Percentiles rank a stretch among this genome's conserved stretches.
These are phyloP conservation scores for Saturnispora besseyi DNA, from an alignment of 805 yeast species.

Conservation along the genomic window DNA sequence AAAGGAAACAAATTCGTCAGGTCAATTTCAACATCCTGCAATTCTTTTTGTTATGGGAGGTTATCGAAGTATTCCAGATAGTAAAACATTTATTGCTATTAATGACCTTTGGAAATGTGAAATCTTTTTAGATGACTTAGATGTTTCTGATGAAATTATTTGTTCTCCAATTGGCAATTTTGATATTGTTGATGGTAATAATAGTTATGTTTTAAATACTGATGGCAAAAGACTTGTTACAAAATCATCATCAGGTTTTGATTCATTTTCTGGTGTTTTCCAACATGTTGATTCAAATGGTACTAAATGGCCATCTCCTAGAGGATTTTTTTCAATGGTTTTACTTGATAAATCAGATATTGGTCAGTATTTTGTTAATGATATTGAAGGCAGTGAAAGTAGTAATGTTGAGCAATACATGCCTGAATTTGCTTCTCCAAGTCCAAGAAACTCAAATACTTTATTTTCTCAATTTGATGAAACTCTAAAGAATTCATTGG, in stretches of 20 bases:
- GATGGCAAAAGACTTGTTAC: conserved; percentile 13
- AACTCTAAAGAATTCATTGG: not conserved
- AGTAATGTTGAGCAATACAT: not conserved
- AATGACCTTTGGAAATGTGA: conserved; percentile 29
- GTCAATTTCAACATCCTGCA: conserved; percentile 21
- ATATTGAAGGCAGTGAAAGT: not conserved
- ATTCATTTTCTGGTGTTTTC: conserved; percentile 20
- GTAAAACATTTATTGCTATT: conserved; percentile 23
- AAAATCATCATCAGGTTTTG: not conserved
- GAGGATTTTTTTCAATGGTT: conserved; percentile 22
- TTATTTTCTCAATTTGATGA: not conserved
- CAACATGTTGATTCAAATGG: conserved; percentile 14
- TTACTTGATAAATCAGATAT: conserved; percentile 16
- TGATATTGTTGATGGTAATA: conserved; percentile 16
- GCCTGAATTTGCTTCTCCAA: not conserved
- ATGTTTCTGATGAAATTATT: conserved; percentile 24
- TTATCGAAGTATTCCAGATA: conserved; percentile 28
- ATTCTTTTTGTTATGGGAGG: conserved; percentile 42
- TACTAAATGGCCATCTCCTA: conserved; percentile 25
- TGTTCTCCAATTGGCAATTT: conserved; percentile 27
- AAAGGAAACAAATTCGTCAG: not conserved
- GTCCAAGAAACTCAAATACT: not conserved
- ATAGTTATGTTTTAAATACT: conserved; percentile 15
- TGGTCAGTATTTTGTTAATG: conserved; percentile 4
- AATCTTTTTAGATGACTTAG: conserved; percentile 27